Evolutionary conservation across 176 grass and related monocot species (phyloP).

Genomic region (Cenchrus purpureus): DNA sequence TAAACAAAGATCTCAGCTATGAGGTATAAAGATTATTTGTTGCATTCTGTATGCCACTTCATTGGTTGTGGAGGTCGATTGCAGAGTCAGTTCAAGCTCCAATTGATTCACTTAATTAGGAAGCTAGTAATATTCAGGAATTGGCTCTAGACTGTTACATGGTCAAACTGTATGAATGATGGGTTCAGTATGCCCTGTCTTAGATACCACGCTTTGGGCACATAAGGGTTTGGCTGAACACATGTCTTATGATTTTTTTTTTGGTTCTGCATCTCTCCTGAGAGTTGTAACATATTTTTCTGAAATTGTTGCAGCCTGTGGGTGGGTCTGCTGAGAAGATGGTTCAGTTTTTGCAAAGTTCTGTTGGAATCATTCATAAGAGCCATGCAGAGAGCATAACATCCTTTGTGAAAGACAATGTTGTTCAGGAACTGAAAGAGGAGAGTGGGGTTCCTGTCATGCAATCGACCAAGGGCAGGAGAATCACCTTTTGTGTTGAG

Average conservation of each 20-base stretch:
- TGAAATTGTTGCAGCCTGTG: conserved; percentile 47
- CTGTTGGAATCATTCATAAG: conserved; percentile 75
- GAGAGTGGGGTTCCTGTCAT: conserved; percentile 1
- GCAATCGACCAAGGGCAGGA: conserved; percentile 38
- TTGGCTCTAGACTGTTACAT: neutral
- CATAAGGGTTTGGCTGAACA: neutral
- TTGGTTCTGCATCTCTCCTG: neutral
- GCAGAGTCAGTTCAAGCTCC: neutral
- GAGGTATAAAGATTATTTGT: neutral
- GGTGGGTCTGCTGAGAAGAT: conserved; percentile 61
- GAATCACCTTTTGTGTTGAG: conserved; percentile 84
- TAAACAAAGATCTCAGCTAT: neutral
- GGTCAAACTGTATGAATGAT: neutral
- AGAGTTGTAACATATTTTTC: neutral
- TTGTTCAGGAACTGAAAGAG: conserved; percentile 47
- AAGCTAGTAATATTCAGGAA: neutral
- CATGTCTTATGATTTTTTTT: neutral
- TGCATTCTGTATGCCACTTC: neutral
- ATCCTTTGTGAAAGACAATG: conserved; percentile 60
- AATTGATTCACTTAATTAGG: neutral
- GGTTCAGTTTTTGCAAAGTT: conserved; percentile 61
- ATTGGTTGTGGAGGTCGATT: neutral
- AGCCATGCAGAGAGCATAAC: conserved; percentile 78
- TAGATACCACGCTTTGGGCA: neutral
- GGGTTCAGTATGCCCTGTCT: neutral